phyloP scores from a whole-genome alignment of 306 rosid genomes.

The Astragalus glycyphyllos region DNA sequence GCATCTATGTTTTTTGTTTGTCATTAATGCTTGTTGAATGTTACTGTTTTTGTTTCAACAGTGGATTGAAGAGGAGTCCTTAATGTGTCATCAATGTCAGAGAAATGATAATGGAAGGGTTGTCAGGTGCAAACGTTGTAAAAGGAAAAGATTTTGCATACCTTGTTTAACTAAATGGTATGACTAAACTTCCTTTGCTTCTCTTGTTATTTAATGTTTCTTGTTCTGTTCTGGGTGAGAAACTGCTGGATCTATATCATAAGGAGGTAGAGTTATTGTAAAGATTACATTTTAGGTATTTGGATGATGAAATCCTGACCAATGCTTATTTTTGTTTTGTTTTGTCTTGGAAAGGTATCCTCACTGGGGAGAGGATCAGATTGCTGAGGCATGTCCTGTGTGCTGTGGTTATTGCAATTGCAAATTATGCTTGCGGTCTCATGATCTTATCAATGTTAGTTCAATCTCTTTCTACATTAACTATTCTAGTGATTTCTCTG shows the following conservation, averaged over 20 bases:
- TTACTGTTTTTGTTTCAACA: constrained; percentile 30
- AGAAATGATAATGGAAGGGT: constrained; percentile 82
- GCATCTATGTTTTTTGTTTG: constrained; percentile 21
- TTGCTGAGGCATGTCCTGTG: constrained; percentile 75
- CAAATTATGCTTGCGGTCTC: constrained; percentile 71
- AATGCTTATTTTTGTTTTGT: not conserved
- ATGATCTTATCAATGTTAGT: constrained; percentile 49
- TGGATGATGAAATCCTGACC: not conserved
- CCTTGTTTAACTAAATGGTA: constrained; percentile 67
- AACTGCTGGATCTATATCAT: not conserved
- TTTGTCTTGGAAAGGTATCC: constrained; percentile 73
- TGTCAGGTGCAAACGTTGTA: constrained; percentile 60
- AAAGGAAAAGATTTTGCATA: constrained; percentile 64
- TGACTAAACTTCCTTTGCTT: not conserved
- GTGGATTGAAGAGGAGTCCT: constrained; percentile 53
- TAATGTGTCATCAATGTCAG: constrained; percentile 95
- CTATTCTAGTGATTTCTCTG: not conserved
- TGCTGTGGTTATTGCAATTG: constrained; percentile 87
- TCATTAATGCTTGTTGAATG: not conserved
- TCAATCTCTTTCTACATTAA: constrained; percentile 12
- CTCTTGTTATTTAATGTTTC: not conserved
- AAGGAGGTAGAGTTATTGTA: constrained; percentile 6
- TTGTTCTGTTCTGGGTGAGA: not conserved
- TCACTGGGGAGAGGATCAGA: constrained; percentile 47
- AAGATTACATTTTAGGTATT: not conserved